Evolutionary conservation across 2,329 filamentous ascomycete genomes (phyloP), one percentile per base, ranked within the genome.

Genomic region (Drechmeria coniospora): DNA sequence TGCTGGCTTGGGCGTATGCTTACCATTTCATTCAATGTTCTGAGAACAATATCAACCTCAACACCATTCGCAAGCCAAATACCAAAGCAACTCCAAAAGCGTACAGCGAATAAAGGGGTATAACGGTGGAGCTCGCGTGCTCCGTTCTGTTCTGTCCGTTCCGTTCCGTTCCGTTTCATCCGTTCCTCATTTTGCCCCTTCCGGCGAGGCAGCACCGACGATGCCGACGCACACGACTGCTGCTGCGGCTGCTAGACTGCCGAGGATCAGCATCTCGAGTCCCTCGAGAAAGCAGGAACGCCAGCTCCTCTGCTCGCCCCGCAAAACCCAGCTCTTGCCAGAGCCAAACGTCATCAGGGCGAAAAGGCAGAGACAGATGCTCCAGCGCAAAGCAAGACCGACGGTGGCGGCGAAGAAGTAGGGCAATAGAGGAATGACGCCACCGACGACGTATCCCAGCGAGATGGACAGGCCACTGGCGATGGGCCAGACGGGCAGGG

Each of bases 361-460:
- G 2, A 67, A 27, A 1, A 68, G 46, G 46, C 71, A 74, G 4
- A 72, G 48, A 1, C 45, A 52, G 7, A 68, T 60, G 23, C 66
- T 72, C 49, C 63, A 67, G 10, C 56, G 57, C 16, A 80, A 47
- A 2, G 53, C 58, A 5, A 41, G 28, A 0, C 43, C 49, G 0
- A 61, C 51, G 2, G 45, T 51, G 3, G 36, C 25, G 11, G 55
- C 47, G 29, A 74, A 65, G 32, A 77, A 65, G 44, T 78, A 78
- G 0, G 73, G 73, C 15, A 71, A 47, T 8, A 78, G 50, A 0
- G 73, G 72, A 16, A 77, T 61, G 32, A 73, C 56, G 0, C 73
- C 73, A 4, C 73, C 73, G 2, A 74, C 47, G 20, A 75, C 59
- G 39, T 78, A 79, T 0, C 72, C 70, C 2, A 67, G 39, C 0